Conservation (phyloP, 2,329 filamentous ascomycete genomes). For the Venturia aucupariae region DNA sequence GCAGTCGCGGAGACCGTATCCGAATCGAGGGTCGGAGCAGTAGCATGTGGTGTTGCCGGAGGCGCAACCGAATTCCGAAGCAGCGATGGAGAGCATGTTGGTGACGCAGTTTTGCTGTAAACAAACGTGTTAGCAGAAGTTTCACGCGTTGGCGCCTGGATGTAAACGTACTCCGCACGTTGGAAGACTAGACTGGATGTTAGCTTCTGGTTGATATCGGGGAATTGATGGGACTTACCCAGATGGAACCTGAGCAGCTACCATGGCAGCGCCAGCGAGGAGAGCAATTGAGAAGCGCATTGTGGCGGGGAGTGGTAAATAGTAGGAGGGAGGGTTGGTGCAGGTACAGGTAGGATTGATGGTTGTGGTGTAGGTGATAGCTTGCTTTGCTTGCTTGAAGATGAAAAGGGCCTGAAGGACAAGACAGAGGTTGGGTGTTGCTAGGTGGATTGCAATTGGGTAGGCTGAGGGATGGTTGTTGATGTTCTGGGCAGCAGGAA, state of each 20-base stretch:
- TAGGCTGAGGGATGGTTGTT: not conserved
- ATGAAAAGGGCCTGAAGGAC: not conserved
- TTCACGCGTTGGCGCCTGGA: not conserved
- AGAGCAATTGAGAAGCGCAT: slow-evolving; percentile 31
- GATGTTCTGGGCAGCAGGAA: not conserved
- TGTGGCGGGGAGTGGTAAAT: slow-evolving; percentile 15
- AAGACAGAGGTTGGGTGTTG: slow-evolving; percentile 9
- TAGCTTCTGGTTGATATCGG: not conserved
- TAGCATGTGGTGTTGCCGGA: slow-evolving; percentile 32
- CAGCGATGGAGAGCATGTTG: slow-evolving; percentile 37
- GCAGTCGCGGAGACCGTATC: slow-evolving; percentile 41
- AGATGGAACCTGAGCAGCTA: slow-evolving; percentile 24
- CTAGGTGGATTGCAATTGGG: not conserved
- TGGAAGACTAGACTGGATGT: slow-evolving; percentile 18
- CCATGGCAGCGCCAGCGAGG: slow-evolving; percentile 28
- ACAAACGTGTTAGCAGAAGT: not conserved
- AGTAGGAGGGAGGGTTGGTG: too few species aligned
- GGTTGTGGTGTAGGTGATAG: not conserved
- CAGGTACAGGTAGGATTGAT: slow-evolving; percentile 9
- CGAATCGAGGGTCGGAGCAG: slow-evolving; percentile 36
- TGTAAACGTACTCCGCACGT: slow-evolving; percentile 28
- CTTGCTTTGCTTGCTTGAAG: too few species aligned
- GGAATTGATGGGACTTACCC: not conserved
- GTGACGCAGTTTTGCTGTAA: slow-evolving; percentile 32
- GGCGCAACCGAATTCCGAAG: slow-evolving; percentile 31